phyloP scores from a whole-genome alignment of 1,284 basidiomycete genomes.

The Sanghuangporus sanghuang region DNA sequence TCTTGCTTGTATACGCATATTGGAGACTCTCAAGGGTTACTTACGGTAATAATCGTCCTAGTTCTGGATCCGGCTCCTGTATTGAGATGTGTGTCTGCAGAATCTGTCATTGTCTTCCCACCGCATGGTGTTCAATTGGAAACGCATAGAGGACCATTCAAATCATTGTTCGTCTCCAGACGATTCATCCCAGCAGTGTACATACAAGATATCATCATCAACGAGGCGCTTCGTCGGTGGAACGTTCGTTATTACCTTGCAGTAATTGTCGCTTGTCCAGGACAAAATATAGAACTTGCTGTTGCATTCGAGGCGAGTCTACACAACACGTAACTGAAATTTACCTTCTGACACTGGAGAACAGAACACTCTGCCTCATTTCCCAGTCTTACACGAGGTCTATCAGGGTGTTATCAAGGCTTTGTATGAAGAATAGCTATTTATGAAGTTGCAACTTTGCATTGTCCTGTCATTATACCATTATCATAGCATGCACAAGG shows the following conservation, averaged over 20 bases:
- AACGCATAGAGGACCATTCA: slow-evolving; percentile 49
- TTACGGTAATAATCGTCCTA: slow-evolving; percentile 1
- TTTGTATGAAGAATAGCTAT: neutral
- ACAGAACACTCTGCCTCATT: slow-evolving; percentile 60
- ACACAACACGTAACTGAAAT: neutral
- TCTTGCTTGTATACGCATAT: slow-evolving; percentile 9
- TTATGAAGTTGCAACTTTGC: neutral
- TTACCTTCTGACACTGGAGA: neutral
- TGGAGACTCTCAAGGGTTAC: slow-evolving; percentile 10
- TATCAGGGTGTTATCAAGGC: slow-evolving; percentile 43
- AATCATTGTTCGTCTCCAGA: slow-evolving; percentile 41
- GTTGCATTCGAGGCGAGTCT: slow-evolving; percentile 48
- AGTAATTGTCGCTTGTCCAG: slow-evolving; percentile 34
- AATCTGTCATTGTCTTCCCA: slow-evolving; percentile 63
- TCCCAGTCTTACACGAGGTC: slow-evolving; percentile 53
- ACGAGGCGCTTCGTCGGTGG: slow-evolving; percentile 69
- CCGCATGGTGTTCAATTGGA: slow-evolving; percentile 68
- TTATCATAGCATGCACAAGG: too few relatives aligned
- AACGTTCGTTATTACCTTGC: slow-evolving; percentile 64
- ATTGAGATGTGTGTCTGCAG: slow-evolving; percentile 30
- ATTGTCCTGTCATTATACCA: too few relatives aligned
- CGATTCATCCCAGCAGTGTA: slow-evolving; percentile 53
- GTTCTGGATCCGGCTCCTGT: neutral
- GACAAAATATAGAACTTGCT: slow-evolving; percentile 32
- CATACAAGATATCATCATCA: slow-evolving; percentile 61